Evolutionary conservation across 2,329 filamentous ascomycete genomes (phyloP).

Genomic region (Fusarium siculi): DNA sequence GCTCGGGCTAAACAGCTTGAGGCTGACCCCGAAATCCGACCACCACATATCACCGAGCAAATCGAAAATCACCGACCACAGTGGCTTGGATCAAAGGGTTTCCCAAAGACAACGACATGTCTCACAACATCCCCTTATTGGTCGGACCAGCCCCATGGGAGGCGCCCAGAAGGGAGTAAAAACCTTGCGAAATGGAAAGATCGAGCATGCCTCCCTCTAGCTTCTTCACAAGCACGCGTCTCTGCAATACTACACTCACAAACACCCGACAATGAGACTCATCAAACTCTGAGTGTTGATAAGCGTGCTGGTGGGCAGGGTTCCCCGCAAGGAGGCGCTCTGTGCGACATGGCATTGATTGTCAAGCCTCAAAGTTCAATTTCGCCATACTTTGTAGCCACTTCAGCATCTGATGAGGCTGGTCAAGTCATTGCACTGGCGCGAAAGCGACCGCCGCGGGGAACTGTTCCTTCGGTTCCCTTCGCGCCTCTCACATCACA

Average conservation of each 20-base stretch:
- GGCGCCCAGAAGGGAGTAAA: conserved; percentile 20
- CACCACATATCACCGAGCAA: conserved; percentile 17
- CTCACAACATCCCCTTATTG: conserved; percentile 46
- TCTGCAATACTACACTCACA: not conserved
- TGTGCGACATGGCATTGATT: not conserved
- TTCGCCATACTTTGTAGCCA: conserved; percentile 50
- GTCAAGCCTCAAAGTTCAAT: conserved; percentile 25
- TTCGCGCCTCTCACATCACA: conserved; percentile 74
- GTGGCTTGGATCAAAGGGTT: conserved; percentile 5
- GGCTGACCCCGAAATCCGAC: conserved; percentile 30
- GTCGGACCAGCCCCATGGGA: conserved; percentile 35
- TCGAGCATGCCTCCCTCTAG: conserved; percentile 2
- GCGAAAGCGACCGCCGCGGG: conserved; percentile 52
- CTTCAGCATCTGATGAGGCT: conserved; percentile 14
- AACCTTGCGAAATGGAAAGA: conserved; percentile 15
- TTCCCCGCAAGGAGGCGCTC: conserved; percentile 14
- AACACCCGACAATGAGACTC: not conserved
- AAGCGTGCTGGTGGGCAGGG: not conserved
- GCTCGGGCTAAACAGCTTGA: conserved; percentile 45
- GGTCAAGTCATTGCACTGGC: conserved; percentile 14
- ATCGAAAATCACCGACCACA: conserved; percentile 6
- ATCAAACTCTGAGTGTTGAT: not conserved
- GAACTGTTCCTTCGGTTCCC: conserved; percentile 64
- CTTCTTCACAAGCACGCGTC: conserved; percentile 3
- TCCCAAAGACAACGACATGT: conserved; percentile 15